phyloP scores from a whole-genome alignment of 2,329 filamentous ascomycete species.

The Elsinoe australis region DNA sequence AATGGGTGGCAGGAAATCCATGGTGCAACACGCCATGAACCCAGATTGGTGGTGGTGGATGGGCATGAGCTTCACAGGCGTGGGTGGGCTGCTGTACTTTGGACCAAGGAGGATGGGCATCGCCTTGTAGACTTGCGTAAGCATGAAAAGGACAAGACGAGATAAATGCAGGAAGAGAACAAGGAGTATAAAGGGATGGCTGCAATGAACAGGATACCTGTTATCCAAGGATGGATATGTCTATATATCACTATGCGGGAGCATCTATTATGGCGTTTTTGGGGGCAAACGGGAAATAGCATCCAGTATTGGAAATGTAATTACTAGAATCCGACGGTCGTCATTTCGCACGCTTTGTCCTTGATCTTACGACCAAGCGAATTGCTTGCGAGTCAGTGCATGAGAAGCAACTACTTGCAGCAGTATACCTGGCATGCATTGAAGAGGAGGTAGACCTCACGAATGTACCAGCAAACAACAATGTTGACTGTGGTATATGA shows the following conservation, averaged over 20 bases:
- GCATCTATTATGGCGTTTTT: conserved; percentile 9
- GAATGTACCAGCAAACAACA: no score
- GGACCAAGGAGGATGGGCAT: conserved; percentile 32
- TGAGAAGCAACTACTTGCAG: no score
- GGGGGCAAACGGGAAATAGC: neutral
- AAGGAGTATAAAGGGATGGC: neutral
- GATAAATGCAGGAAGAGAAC: neutral
- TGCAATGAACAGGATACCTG: neutral
- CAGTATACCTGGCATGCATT: no score
- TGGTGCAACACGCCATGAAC: conserved; percentile 32
- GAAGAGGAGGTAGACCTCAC: no score
- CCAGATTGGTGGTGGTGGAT: conserved; percentile 46
- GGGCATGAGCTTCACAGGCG: conserved; percentile 41
- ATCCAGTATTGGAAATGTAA: conserved; percentile 14
- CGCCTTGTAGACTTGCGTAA: conserved; percentile 17
- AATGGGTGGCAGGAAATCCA: conserved; percentile 23
- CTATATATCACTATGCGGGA: conserved; percentile 7
- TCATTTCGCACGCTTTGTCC: no score
- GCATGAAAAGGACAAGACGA: neutral
- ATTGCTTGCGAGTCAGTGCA: no score
- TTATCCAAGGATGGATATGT: conserved; percentile 6
- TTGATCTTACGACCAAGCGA: neutral
- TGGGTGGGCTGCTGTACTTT: conserved; percentile 43
- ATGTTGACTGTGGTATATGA: no score
- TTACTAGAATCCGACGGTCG: conserved; percentile 15